phyloP scores from a whole-genome alignment of 1,284 basidiomycete species.

The Pholiota adiposa region DNA sequence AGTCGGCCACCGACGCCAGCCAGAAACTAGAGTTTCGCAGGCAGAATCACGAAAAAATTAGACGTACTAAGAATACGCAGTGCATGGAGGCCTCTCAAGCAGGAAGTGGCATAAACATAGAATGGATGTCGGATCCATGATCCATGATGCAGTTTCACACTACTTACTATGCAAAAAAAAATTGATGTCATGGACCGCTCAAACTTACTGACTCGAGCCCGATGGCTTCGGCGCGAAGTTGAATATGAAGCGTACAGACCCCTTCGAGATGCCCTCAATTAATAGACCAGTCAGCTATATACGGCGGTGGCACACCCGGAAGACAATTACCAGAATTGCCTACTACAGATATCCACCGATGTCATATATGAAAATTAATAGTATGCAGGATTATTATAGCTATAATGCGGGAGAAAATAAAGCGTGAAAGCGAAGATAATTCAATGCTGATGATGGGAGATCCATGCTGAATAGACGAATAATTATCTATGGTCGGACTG shows the following conservation, averaged over 20 bases:
- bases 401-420: slow-evolving; percentile 23
- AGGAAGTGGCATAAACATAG: neutral
- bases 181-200: slow-evolving; percentile 7
- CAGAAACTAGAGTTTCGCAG: neutral
- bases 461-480: slow-evolving; percentile 12
- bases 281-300: slow-evolving; percentile 19
- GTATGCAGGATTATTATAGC: slow-evolving; percentile 22
- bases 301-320: neutral
- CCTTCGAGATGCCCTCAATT: slow-evolving; percentile 16
- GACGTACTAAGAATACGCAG: neutral
- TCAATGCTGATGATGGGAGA: slow-evolving; percentile 8
- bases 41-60: neutral
- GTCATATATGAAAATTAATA: slow-evolving; percentile 15
- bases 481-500: slow-evolving; percentile 28
- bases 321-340: slow-evolving; percentile 15
- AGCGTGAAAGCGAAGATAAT: slow-evolving; percentile 21
- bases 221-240: neutral
- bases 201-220: slow-evolving; percentile 3
- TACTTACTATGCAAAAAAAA: slow-evolving; percentile 3
- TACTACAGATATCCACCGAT: slow-evolving; percentile 13
- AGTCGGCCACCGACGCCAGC: slow-evolving; percentile 10
- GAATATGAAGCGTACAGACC: neutral
- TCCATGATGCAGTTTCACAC: slow-evolving; percentile 14
- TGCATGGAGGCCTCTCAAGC: neutral
- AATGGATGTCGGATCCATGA: slow-evolving; percentile 9